phyloP scores from a whole-genome alignment of 1,284 basidiomycete species.

The Rhodotorula sp. region DNA sequence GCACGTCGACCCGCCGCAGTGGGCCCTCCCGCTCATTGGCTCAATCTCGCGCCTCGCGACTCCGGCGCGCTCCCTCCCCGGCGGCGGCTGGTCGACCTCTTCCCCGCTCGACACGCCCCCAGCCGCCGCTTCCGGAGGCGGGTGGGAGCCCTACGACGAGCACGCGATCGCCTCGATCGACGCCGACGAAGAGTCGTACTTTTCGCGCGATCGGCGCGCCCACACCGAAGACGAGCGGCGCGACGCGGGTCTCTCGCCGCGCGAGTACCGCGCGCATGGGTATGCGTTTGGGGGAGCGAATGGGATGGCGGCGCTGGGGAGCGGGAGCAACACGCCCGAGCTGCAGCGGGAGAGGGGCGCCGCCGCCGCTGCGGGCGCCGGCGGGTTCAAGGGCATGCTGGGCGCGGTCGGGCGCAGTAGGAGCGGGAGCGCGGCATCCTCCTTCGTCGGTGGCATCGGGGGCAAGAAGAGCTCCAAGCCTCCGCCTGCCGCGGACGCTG shows the following conservation, averaged over 20 bases:
- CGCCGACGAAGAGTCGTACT: conserved; percentile 15
- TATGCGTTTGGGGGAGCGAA: conserved; percentile 34
- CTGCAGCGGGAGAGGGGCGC: not conserved
- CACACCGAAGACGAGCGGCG: conserved; percentile 2
- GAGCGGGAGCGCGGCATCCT: not conserved
- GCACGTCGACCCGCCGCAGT: conserved; percentile 68
- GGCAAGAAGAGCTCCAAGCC: conserved; percentile 7
- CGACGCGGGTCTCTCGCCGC: conserved; percentile 4
- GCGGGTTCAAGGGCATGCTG: conserved; percentile 1
- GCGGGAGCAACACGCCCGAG: not conserved
- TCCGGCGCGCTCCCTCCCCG: conserved; percentile 47
- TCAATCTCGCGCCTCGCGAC: conserved; percentile 61
- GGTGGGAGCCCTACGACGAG: no score
- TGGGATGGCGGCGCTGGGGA: conserved; percentile 10
- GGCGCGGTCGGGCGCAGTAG: conserved; percentile 6
- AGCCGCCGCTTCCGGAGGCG: not conserved
- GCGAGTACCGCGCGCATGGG: conserved; percentile 19
- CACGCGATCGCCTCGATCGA: not conserved
- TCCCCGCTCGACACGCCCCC: conserved; percentile 15
- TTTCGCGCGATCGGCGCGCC: not conserved
- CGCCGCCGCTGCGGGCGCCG: not conserved
- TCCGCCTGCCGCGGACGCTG: not conserved
- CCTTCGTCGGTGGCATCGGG: not conserved
- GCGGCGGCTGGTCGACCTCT: conserved; percentile 12
- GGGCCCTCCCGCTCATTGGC: conserved; percentile 71